Evolutionary conservation across 2,329 filamentous ascomycete genomes (phyloP), one percentile per base, ranked within the genome.

Genomic region (Stromatinia cepivora): DNA sequence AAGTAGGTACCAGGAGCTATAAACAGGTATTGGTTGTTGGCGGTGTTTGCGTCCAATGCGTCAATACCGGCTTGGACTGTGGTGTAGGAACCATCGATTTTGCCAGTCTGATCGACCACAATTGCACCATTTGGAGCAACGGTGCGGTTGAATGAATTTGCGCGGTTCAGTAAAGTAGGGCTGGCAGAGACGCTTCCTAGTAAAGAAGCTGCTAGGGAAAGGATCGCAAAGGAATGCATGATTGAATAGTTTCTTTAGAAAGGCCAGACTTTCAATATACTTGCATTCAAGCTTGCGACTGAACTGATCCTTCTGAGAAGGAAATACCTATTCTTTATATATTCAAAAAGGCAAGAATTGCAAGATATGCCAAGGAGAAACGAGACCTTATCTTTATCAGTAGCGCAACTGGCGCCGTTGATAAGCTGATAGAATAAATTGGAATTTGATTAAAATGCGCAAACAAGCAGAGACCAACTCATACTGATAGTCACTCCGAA

Each of bases 1-100:
- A 79, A 78, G 79, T 88, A 88, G 54, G 82, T 86, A 6, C 86
- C 86, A 28, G 82, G 78, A 71, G 84, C 77, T 75, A 87, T 85
- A 79, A 86, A 87, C 77, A 87, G 84, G 71, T 79, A 82, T 73
- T 86, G 84, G 11, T 80, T 79, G 0, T 76, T 70, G 9, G 81
- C 82, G 20, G 79, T 79, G 17, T 77, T 79, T 6, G 79, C 80
- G 66, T 80, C 81, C 4, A 87, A 79, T 17, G 84, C 73, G 58
- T 73, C 17, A 0, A 75, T 67, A 20, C 69, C 74, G 11, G 28
- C 50, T 65, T 76, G 73, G 20, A 76, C 48, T 4, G 73, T 74
- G n/a, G 54, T 67, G 36, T 70, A 71, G 11, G 67, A 72, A 11
- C 73, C 72, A 2, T 64, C 28, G 17, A 61, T 39, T 74, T 82